Percentiles rank a stretch among this genome's conserved stretches.
Evolutionary conservation across 768 basidiomycete species (phyloP).

Genomic region (Cystobasidium ongulense): DNA sequence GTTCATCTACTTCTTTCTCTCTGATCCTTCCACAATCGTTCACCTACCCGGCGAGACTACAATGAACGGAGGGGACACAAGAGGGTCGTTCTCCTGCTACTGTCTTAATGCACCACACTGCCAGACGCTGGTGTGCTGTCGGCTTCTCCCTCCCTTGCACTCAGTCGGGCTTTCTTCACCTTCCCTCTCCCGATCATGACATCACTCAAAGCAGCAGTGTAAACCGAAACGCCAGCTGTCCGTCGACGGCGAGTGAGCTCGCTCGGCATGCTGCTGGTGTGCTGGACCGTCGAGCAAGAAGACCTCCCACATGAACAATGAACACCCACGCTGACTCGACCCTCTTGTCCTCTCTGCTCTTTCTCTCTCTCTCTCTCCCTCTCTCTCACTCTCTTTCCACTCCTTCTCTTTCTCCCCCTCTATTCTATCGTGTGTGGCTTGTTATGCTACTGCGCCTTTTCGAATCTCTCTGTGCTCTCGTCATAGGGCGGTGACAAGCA

Average conservation of each 20-base stretch:
- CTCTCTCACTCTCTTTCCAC: conserved; percentile 41
- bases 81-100: too few relatives aligned
- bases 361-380: conserved; percentile 40
- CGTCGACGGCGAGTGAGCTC: too few relatives aligned
- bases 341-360: conserved; percentile 30
- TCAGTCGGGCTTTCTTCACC: not conserved
- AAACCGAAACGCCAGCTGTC: too few relatives aligned
- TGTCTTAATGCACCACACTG: too few relatives aligned
- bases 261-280: not conserved
- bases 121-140: too few relatives aligned
- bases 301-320: not conserved
- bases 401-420: conserved; percentile 24
- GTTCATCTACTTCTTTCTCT: not conserved
- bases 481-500: conserved; percentile 39
- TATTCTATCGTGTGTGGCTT: conserved; percentile 14
- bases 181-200: conserved; percentile 19
- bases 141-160: too few relatives aligned
- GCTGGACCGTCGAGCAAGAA: not conserved
- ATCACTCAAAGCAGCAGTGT: too few relatives aligned
- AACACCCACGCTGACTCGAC: conserved; percentile 12
- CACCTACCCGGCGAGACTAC: not conserved
- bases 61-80: too few relatives aligned
- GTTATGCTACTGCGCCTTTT: not conserved
- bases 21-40: not conserved
- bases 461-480: not conserved